Evolutionary conservation across 164 flowering plant genomes (phyloP), one percentile per base, ranked within the genome.

Genomic region (Protea cynaroides): DNA sequence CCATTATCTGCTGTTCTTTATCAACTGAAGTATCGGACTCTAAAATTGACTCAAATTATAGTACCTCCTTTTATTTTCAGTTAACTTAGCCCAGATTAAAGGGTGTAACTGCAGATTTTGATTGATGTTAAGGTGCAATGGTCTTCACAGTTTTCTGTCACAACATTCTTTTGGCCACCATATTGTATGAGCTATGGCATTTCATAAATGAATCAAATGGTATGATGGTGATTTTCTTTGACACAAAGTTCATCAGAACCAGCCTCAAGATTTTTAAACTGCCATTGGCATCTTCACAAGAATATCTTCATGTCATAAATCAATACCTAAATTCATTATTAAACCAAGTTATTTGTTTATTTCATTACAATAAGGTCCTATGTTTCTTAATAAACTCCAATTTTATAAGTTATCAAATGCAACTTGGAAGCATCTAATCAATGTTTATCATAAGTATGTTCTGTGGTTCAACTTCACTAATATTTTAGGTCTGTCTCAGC

Each of bases 401-500:
- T 49, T 49, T 18, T 49, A 12, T 4, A 40, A 40, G 14, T 40
- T 40, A 8, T 9, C 52, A 13, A 13, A 49, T 18, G 46, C 52
- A 18, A 49, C 11, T 34, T 8, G n/a, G 0, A 55, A n/a, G 4
- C 0, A 3, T 62, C 7, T 43, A 24, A 36, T 17, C 17, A 25
- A 3, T 18, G 6, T 38, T 23, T 21, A 0, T 56, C 6, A 17
- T 36, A 40, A 9, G 2, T 34, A 46, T 19, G 15, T 10, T 59
- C n/a, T 6, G 24, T 53, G 37, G 2, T 49, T n/a, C 38, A 34
- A 25, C 25, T 59, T 43, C 8, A 29, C 57, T 2, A 10, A 8
- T 3, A 12, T 63, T 38, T 61, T 0, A 5, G 29, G 66, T 22
- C 18, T 74, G 7, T 77, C 74, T 68, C 96, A 93, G 98, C 97